A percentile compares a stretch with the other conserved stretches of the same genome.
These are phyloP conservation scores for Limonomyces culmigenus DNA, from an alignment of 1,284 basidiomycete species.

Conservation along the genomic window DNA sequence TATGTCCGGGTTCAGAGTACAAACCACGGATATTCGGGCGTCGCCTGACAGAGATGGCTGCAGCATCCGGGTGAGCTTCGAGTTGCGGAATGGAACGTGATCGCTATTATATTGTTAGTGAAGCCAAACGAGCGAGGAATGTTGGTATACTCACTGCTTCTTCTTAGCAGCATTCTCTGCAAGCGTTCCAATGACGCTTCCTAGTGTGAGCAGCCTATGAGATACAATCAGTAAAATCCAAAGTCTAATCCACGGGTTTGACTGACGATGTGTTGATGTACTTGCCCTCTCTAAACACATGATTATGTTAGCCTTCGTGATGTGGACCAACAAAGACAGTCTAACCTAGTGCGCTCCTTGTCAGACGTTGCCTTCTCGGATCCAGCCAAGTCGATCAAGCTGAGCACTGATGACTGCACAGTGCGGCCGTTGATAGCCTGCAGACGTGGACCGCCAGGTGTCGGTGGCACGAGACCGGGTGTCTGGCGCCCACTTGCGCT, in stretches of 20 bases:
- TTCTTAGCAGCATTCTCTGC: constrained; percentile 74
- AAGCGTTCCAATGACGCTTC: constrained; percentile 77
- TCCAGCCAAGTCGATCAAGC: constrained; percentile 87
- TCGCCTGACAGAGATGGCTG: constrained; percentile 92
- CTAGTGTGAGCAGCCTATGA: constrained; percentile 78
- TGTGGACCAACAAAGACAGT: too few species aligned
- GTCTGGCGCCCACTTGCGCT: constrained; percentile 30
- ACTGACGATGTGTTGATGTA: constrained; percentile 78
- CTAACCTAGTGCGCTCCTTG: constrained; percentile 76
- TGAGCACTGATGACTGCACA: constrained; percentile 65
- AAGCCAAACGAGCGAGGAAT: background rate
- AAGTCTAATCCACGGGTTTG: too few species aligned
- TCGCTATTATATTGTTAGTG: constrained; percentile 26
- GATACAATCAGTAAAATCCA: too few species aligned
- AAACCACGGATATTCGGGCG: constrained; percentile 91
- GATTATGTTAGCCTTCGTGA: too few species aligned
- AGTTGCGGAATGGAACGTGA: constrained; percentile 91
- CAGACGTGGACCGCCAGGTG: constrained; percentile 43
- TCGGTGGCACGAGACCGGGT: constrained; percentile 42
- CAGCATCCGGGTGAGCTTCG: constrained; percentile 85
- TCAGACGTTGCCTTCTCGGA: constrained; percentile 92
- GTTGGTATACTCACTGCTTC: constrained; percentile 38
- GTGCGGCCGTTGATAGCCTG: constrained; percentile 59
- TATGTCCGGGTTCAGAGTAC: constrained; percentile 79
- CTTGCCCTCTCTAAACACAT: too few species aligned